phyloP scores from a whole-genome alignment of 2,329 filamentous ascomycete genomes.

The Colletotrichum lini region DNA sequence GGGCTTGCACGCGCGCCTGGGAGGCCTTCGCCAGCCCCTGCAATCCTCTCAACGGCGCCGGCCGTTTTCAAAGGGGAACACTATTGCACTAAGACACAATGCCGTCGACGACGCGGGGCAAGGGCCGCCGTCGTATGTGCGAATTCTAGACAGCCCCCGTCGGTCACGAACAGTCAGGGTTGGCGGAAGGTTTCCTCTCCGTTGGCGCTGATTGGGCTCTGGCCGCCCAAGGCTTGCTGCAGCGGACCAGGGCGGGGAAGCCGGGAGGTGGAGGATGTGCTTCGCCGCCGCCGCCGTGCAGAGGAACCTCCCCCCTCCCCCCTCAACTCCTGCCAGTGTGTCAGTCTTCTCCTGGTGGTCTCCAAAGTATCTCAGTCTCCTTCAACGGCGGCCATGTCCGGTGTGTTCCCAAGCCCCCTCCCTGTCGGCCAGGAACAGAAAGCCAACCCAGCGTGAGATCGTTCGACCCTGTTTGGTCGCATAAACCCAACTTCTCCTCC shows the following conservation, averaged over 20 bases:
- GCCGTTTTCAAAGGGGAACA: slow-evolving; percentile 4
- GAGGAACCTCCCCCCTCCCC: slow-evolving; percentile 37
- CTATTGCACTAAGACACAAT: neutral
- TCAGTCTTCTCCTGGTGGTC: too few relatives aligned
- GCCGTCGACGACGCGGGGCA: slow-evolving; percentile 9
- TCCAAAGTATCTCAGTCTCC: neutral
- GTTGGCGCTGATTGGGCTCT: slow-evolving; percentile 25
- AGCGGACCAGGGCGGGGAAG: slow-evolving; percentile 34
- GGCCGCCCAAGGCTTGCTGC: slow-evolving; percentile 19
- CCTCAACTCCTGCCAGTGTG: neutral
- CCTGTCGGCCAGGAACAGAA: neutral
- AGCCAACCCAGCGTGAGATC: slow-evolving; percentile 6
- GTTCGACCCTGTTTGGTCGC: slow-evolving; percentile 1
- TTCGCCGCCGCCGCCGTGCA: slow-evolving; percentile 24
- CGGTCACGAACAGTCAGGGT: slow-evolving; percentile 21
- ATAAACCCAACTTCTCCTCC: slow-evolving; percentile 22
- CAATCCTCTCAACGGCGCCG: neutral
- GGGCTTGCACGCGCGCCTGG: slow-evolving; percentile 11
- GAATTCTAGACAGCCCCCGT: neutral
- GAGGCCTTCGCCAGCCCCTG: neutral
- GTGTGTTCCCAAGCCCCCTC: slow-evolving; percentile 33
- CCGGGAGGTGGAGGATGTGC: slow-evolving; percentile 7
- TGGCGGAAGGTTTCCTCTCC: slow-evolving; percentile 13
- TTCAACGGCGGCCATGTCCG: slow-evolving; percentile 16
- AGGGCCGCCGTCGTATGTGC: slow-evolving; percentile 6